Evolutionary conservation across 345 rosid genomes (phyloP).

Genomic region (Moricandia moricandioides): DNA sequence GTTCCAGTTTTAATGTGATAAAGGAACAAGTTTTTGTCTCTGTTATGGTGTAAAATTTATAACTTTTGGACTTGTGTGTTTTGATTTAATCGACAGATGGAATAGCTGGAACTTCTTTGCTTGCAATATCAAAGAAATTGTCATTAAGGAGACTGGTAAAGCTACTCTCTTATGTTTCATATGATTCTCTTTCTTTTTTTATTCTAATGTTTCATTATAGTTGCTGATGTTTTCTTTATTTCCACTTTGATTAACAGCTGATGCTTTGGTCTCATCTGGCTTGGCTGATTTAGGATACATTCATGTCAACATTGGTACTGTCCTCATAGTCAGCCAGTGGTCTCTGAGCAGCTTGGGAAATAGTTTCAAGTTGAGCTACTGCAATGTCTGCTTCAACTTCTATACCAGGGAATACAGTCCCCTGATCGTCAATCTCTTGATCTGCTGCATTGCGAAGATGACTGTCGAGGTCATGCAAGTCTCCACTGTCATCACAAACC

Average conservation of each 20-base stretch:
- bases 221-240: neutral
- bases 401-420: too few relatives aligned
- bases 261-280: constrained; percentile 86
- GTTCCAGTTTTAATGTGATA: too few relatives aligned
- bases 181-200: neutral
- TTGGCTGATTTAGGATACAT: constrained; percentile 86
- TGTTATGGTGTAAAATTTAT: too few relatives aligned
- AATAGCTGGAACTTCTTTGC: constrained; percentile 99
- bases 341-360: too few relatives aligned
- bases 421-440: too few relatives aligned
- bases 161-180: constrained; percentile 11
- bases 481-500: too few relatives aligned
- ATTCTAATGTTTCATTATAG: neutral
- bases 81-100: constrained; percentile 56
- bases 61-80: too few relatives aligned
- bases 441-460: too few relatives aligned
- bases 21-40: too few relatives aligned
- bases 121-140: constrained; percentile 74
- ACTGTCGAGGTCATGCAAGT: too few relatives aligned
- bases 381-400: too few relatives aligned
- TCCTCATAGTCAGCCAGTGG: neutral
- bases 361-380: too few relatives aligned
- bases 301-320: constrained; percentile 78
- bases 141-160: constrained; percentile 85
- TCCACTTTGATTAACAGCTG: constrained; percentile 47